Evolutionary conservation across 805 yeast species (phyloP).

Genomic region (Ogataea pignaliae): DNA sequence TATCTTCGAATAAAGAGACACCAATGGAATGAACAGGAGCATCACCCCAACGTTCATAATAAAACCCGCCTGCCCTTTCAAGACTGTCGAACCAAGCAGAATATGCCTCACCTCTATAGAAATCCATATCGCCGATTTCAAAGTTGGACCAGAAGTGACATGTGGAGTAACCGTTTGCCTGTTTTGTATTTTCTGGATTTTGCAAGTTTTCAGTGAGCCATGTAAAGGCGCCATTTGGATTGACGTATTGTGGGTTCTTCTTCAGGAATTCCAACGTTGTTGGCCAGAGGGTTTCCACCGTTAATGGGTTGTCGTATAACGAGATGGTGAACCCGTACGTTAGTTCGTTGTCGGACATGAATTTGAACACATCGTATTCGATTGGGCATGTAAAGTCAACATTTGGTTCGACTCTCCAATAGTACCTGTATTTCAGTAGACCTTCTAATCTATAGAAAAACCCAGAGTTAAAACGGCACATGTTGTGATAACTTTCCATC

Average conservation of each 20-base stretch:
- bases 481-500: slow-evolving; percentile 73
- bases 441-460: slow-evolving; percentile 72
- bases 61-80: slow-evolving; percentile 74
- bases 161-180: slow-evolving; percentile 57
- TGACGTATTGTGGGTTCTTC: slow-evolving; percentile 53
- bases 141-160: slow-evolving; percentile 91
- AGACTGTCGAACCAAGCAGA: slow-evolving; percentile 60
- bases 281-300: slow-evolving; percentile 77
- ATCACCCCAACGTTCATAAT: slow-evolving; percentile 67
- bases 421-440: slow-evolving; percentile 69
- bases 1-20: slow-evolving; percentile 43
- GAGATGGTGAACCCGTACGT: slow-evolving; percentile 75
- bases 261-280: slow-evolving; percentile 61
- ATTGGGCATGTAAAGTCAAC: slow-evolving; percentile 71
- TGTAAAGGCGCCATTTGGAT: slow-evolving; percentile 58
- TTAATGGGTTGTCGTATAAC: slow-evolving; percentile 55
- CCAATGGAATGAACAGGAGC: slow-evolving; percentile 53
- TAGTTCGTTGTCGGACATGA: slow-evolving; percentile 70
- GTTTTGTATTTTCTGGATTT: slow-evolving; percentile 42
- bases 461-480: slow-evolving; percentile 88
- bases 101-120: slow-evolving; percentile 72
- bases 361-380: slow-evolving; percentile 74
- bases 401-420: slow-evolving; percentile 93
- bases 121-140: slow-evolving; percentile 70
- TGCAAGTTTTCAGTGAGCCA: slow-evolving; percentile 72